phyloP scores from a whole-genome alignment of 441 rosid species.

The Biscutella laevigata region DNA sequence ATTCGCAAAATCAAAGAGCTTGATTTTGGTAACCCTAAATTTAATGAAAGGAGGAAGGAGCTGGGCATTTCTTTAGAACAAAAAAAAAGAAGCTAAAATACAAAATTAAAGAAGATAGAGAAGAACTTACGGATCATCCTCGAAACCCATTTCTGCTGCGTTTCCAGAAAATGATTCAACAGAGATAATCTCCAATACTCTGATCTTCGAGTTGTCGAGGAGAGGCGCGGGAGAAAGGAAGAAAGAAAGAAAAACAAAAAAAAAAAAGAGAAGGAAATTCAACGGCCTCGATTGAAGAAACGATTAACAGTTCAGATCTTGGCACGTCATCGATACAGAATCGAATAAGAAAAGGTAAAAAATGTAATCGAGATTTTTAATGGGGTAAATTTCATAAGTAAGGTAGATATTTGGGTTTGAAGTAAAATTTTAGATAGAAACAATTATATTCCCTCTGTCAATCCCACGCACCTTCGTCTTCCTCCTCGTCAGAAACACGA shows the following conservation, averaged over 20 bases:
- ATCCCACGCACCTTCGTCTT: slow-evolving; percentile 5
- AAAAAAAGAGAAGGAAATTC: background rate
- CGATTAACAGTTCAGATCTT: slow-evolving; percentile 5
- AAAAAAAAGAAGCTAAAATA: background rate
- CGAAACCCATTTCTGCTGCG: slow-evolving; percentile 25
- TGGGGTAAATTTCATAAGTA: background rate
- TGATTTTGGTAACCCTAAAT: slow-evolving; percentile 24
- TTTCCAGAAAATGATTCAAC: slow-evolving; percentile 2
- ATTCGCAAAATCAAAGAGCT: background rate
- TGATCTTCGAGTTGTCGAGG: slow-evolving; percentile 7
- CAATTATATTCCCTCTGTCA: slow-evolving; percentile 6
- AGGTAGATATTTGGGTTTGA: background rate
- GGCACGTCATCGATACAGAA: slow-evolving; percentile 20
- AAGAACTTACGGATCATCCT: slow-evolving; percentile 30
- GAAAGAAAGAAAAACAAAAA: background rate
- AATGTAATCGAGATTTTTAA: background rate
- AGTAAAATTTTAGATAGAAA: background rate
- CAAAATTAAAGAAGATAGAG: background rate
- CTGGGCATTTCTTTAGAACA: background rate
- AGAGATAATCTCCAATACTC: slow-evolving; percentile 5
- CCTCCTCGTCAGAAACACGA: slow-evolving; percentile 14
- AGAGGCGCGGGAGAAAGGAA: background rate
- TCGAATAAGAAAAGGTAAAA: no score
- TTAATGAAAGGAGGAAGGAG: background rate
- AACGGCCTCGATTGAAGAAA: slow-evolving; percentile 15